Evolutionary conservation across 805 yeast species (phyloP), one percentile per base, ranked within the genome.

Genomic region (Ascoidea tarda): DNA sequence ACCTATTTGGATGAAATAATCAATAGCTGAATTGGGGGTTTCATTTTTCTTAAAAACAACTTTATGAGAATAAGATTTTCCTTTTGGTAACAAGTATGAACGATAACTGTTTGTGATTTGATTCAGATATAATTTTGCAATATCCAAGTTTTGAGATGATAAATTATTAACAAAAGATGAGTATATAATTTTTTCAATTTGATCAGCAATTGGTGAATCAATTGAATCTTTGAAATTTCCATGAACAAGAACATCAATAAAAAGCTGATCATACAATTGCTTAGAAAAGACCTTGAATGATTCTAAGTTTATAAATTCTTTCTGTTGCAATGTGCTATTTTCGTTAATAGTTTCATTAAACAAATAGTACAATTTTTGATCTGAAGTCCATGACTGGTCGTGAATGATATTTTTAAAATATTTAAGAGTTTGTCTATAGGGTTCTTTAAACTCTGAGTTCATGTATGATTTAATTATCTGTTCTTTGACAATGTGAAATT

Each of bases 341-440:
- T 76, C 73, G 14, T 70, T 42, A 12, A 31, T 59, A n/a, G 63
- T 60, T 38, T 70, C 66, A 48, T 56, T 52, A n/a, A 54, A 21
- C 51, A 81, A 62, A 42, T 75, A 78, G 1, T 69, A 69, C 32
- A 80, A 59, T 63, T 82, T 83, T 57, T 83, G 91, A 32, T 73
- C 79, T 33, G 77, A 68, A 6, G 77, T 62, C 80, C 88, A 88
- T 0, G 84, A 70, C 50, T 77, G 75, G 54, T 87, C 96, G 58
- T 86, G 82, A n/a, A 87, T 66, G 57, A 90, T 66, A 32, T 77
- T 74, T 32, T 80, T 74, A 55, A 81, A 75, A 51, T 80, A 76
- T 14, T 78, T 70, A 1, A 85, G 82, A 55, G 87, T 76, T 66
- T 88, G 96, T 48, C 75, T 70, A 64, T 87, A 91, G 1, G 98